Evolutionary conservation across 495 filamentous ascomycete genomes (phyloP), one percentile per base, ranked within the genome.

Genomic region (Aspergillus ostianus): DNA sequence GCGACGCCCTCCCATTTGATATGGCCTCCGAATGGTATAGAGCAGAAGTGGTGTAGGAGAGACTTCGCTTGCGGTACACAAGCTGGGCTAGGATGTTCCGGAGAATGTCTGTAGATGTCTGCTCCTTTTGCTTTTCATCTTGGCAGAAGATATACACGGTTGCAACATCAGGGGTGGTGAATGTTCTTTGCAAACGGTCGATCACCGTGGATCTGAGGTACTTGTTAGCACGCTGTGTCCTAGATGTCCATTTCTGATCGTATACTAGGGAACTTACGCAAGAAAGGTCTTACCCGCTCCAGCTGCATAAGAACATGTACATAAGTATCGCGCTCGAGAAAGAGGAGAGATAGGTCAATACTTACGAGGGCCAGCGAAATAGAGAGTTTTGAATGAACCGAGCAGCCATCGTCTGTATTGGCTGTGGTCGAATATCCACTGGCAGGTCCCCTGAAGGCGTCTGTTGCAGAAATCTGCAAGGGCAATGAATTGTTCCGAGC

Each of bases 281-380:
- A 76, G 52, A 58, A 76, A 76, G 0, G 71, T 76, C 23, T 76
- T 76, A 0, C 73, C 73, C 17, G 66, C 71, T 23, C 73, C 73
- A 19, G 73, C 73, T 76, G 47, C 18, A 29, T 32, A 26, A 0
- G 49, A 10, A 56, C 32, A 32, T 49, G 55, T 41, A 6, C 29
- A n/a, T 3, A 12, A 15, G 7, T 41, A 44, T 41, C 0, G 36
- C 0, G 7, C 8, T 20, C 5, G 47, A 20, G 4, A 52, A n/a
- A 19, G 44, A 32, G 27, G n/a, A n/a, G 18, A 57, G 9, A 44
- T n/a, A 47, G 26, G 17, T 5, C n/a, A n/a, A 54, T 17, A 59
- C 68, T 52, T 56, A 75, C 73, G 53, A n/a, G 67, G 65, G 0
- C 67, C 73, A 53, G 73, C 46, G 55, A 70, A 72, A 44, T 72